Conservation (phyloP, 805 yeast genomes). For the Candida yuanshanica region DNA sequence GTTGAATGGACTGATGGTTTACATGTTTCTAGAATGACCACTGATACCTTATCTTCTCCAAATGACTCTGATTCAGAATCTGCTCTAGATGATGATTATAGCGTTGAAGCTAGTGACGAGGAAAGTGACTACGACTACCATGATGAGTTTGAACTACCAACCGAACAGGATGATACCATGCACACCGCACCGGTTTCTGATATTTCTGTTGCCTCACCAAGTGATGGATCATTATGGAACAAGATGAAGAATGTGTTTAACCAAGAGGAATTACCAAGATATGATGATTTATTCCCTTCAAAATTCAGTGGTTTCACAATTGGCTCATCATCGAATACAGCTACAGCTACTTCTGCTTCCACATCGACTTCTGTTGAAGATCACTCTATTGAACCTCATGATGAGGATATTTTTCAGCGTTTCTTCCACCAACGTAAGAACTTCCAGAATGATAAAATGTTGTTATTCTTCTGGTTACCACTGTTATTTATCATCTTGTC, state of each 20-base stretch:
- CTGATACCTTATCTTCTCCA: slow-evolving; percentile 24
- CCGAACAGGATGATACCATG: neutral
- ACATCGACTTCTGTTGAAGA: slow-evolving; percentile 10
- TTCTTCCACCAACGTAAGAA: slow-evolving; percentile 39
- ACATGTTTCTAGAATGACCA: slow-evolving; percentile 31
- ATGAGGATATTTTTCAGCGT: slow-evolving; percentile 30
- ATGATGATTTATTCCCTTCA: slow-evolving; percentile 68
- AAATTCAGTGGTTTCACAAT: slow-evolving; percentile 10
- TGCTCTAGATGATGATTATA: slow-evolving; percentile 10
- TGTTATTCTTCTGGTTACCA: slow-evolving; percentile 90
- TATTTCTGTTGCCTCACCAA: slow-evolving; percentile 2
- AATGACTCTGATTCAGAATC: slow-evolving; percentile 19
- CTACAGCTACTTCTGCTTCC: slow-evolving; percentile 3
- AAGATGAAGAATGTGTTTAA: slow-evolving; percentile 30
- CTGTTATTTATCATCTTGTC: slow-evolving; percentile 52
- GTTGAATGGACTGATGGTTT: slow-evolving; percentile 21
- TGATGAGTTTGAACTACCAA: neutral
- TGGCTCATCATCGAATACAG: slow-evolving; percentile 6
- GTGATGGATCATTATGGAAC: slow-evolving; percentile 30
- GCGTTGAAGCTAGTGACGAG: slow-evolving; percentile 22
- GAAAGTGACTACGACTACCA: slow-evolving; percentile 24
- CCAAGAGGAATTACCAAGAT: slow-evolving; percentile 54
- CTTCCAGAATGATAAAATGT: slow-evolving; percentile 69
- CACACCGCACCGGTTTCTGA: neutral
- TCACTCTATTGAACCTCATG: slow-evolving; percentile 2